Conservation (phyloP, 31 red algal genomes). For the Endocladia muricata region DNA sequence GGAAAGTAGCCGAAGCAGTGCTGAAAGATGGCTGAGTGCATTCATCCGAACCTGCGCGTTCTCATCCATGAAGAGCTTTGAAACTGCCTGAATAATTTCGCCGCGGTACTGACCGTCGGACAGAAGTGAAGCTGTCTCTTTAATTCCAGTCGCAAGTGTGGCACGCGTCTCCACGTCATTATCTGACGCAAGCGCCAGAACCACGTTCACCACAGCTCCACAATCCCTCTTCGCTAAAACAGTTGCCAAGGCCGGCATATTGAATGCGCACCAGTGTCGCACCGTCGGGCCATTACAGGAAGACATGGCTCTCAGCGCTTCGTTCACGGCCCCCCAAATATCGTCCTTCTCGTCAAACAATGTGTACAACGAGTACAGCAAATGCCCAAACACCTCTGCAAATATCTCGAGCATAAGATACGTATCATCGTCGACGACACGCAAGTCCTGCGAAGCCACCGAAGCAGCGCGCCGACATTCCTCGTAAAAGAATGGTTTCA, state of each 20-base stretch:
- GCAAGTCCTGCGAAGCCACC: slow-evolving; percentile 58
- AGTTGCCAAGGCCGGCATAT: slow-evolving; percentile 69
- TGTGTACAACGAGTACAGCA: slow-evolving; percentile 46
- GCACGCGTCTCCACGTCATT: slow-evolving; percentile 75
- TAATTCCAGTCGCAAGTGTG: slow-evolving; percentile 68
- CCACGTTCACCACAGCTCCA: slow-evolving; percentile 36
- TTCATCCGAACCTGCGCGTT: slow-evolving; percentile 72
- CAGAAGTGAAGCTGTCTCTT: slow-evolving; percentile 45
- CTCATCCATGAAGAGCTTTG: slow-evolving; percentile 57
- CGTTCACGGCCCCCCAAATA: slow-evolving; percentile 40
- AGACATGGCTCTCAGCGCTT: slow-evolving; percentile 59
- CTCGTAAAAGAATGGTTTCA: slow-evolving; percentile 61
- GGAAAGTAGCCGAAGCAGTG: slow-evolving; percentile 38
- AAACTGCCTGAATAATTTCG: slow-evolving; percentile 50
- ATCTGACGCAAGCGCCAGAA: slow-evolving; percentile 54
- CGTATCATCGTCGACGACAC: slow-evolving; percentile 75
- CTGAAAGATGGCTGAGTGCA: slow-evolving; percentile 56
- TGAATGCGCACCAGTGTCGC: slow-evolving; percentile 86
- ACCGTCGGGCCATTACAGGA: slow-evolving; percentile 82
- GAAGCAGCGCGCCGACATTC: slow-evolving; percentile 48
- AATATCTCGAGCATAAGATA: slow-evolving; percentile 71
- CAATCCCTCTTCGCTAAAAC: slow-evolving; percentile 20
- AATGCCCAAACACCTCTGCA: slow-evolving; percentile 80
- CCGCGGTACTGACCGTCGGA: slow-evolving; percentile 20
- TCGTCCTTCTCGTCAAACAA: slow-evolving; percentile 33